These are phyloP conservation scores for Hebeloma cylindrosporum DNA, from an alignment of 768 basidiomycete species.

Conservation along the genomic window DNA sequence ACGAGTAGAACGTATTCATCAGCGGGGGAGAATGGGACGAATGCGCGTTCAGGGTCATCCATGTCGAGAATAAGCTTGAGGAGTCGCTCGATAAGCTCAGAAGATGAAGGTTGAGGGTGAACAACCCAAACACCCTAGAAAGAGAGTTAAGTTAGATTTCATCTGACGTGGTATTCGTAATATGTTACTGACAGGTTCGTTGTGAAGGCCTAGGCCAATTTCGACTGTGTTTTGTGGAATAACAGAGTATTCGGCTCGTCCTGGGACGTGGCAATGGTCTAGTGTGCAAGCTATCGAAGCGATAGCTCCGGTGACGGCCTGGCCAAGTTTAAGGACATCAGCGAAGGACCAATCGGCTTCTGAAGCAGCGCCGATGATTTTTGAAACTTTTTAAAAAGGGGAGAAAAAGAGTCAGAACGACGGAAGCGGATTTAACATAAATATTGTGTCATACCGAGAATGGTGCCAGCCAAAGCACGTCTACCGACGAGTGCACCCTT, in stretches of 20 bases:
- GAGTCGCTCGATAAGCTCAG: constrained; percentile 1
- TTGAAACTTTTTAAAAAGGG: neutral
- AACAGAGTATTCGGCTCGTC: constrained; percentile 3
- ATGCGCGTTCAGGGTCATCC: constrained; percentile 3
- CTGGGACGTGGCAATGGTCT: constrained; percentile 4
- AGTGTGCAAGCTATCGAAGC: constrained; percentile 5
- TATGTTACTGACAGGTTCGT: constrained; percentile 3
- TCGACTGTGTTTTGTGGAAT: neutral
- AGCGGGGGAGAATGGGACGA: neutral
- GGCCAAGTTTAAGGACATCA: neutral
- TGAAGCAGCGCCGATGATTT: constrained; percentile 5
- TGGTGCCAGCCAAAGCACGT: constrained; percentile 2
- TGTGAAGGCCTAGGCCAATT: constrained; percentile 4
- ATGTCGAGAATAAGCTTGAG: constrained; percentile 5
- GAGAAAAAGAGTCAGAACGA: no score
- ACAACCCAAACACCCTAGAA: constrained; percentile 5
- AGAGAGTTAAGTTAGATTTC: neutral
- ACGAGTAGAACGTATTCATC: neutral
- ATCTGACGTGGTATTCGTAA: neutral
- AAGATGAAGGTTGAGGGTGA: constrained; percentile 3
- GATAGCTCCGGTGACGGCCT: constrained; percentile 3
- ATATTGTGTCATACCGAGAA: neutral
- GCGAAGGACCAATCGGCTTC: constrained; percentile 2
- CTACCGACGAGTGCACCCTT: constrained; percentile 4
- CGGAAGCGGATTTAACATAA: neutral